Base-by-base conservation (phyloP, 164 flowering plant species). In the Tetracentron sinense region DNA sequence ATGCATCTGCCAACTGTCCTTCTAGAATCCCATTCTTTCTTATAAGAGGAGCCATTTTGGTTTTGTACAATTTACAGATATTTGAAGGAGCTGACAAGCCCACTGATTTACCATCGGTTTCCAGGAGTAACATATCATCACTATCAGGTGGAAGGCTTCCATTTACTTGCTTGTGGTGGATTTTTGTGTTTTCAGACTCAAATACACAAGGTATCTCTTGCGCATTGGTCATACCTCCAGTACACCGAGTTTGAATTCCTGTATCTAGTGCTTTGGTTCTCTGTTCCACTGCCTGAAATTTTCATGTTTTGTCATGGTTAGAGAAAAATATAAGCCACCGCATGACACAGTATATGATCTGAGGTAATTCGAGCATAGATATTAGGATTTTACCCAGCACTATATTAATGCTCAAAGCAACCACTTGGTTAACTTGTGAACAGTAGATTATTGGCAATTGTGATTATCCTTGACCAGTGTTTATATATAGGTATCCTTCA, bases 1-100 rank as follows among this genome's bases (percentile, higher is more conserved):
- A 60, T 72, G 95, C 87, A 70, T 90, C 78, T 30, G 83, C 82
- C 44, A 91, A 56, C 58, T 94, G 90, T 27, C 86, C 97, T 81
- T 91, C 98, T 28, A 94, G 75, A 56, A 77, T 70, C 54, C 85
- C 86, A 66, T 88, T 91, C 69, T 77, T 83, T 61, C 83, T 83
- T 59, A 81, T 74, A 33, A 91, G 69, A 50, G 79, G 66, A 42
- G 85, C 77, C 61, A 91, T 66, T 71, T 83, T 89, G 25, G 86
- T 53, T 70, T 91, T 96, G 69, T 85, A 88, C 49, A 75, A 63
- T 44, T 85, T 88, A 59, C 73, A 81, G 47, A 76, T 59, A 61
- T 76, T 78, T 58, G 88, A 81, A 44, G 84, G 67, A 53, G 69
- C 75, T 44, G 80, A 55, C 28, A 71, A 14, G 23, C 59, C 62